A percentile compares a stretch with the other conserved stretches of the same genome.
Conservation (phyloP, 176 grass and related monocot species). For the Cenchrus fungigraminus region DNA sequence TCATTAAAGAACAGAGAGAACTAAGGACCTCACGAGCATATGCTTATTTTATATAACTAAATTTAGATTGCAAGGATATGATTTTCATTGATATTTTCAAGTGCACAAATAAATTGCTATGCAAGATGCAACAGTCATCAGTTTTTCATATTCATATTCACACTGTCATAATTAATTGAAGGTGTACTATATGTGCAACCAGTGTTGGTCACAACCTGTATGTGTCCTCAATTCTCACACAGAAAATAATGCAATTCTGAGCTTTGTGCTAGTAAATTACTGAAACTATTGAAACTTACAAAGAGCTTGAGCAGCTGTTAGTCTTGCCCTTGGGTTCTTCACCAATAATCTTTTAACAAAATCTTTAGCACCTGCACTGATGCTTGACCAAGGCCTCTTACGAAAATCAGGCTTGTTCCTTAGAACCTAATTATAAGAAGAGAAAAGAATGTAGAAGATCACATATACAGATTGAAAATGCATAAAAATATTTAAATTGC, state of each 20-base stretch:
- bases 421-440: constrained; percentile 70
- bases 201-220: neutral
- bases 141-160: neutral
- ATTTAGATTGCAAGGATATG: constrained; percentile 1
- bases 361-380: constrained; percentile 89
- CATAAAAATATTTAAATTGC: constrained; percentile 17
- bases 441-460: constrained; percentile 36
- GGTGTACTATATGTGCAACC: neutral
- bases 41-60: constrained; percentile 4
- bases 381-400: constrained; percentile 88
- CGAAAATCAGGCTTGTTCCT: constrained; percentile 96
- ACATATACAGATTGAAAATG: neutral
- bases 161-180: constrained; percentile 22
- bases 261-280: constrained; percentile 1
- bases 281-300: constrained; percentile 60
- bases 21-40: neutral
- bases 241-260: constrained; percentile 1
- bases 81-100: neutral
- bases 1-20: constrained; percentile 12
- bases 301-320: constrained; percentile 98
- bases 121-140: neutral
- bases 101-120: neutral
- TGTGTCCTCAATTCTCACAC: constrained; percentile 2
- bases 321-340: constrained; percentile 91
- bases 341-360: constrained; percentile 91